Base-by-base conservation (phyloP, 371 early-diverging fungal species). In the Chytridium lagenaria region DNA sequence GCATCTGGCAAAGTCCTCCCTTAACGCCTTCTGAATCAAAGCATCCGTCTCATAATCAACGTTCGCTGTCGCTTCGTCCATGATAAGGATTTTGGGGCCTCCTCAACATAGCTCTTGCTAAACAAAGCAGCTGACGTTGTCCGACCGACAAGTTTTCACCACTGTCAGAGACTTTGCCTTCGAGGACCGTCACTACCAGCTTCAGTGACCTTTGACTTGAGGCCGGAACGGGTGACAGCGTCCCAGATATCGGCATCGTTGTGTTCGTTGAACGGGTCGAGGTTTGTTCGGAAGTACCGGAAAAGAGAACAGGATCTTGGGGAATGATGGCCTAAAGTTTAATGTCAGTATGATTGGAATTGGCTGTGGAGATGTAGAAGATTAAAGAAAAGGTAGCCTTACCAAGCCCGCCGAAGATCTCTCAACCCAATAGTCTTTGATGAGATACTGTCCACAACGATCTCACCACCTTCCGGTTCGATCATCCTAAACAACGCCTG, bases 61-160 rank as follows among this genome's bases (percentile, higher is more conserved):
- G 75, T 80, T 80, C 22, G 77, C 69, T 64, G 75, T 57, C 75
- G 95, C 94, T 86, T 97, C 98, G 78, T 97, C 91, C 70, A 80
- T 70, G 10, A 90, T 78, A 12, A 90, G 71, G 15, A 90, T 82
- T 51, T 76, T 79, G n/a, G 28, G 84, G 71, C 52, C 77, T 71
- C 50, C 72, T 77, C 16, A 87, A 50, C 68, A 87, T 71, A 19
- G 86, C 84, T 38, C 89, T 67, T 28, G 85, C 77, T 23, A 88
- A 65, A 36, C 83, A 77, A 37, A 88, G 68, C 70, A 87, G 76
- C 67, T 88, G 89, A 23, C 81, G 76, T 75, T 95, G 93, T 0
- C 98, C 97, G 50, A 94, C 91, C 22, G 92, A 92, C 78, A 96
- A 88, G 71, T 92, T 93, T 73, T 86, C 87, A 37, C 95, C 95